These are phyloP conservation scores for Penicillium maclennaniae DNA, from an alignment of 495 filamentous ascomycete species.

Conservation along the genomic window DNA sequence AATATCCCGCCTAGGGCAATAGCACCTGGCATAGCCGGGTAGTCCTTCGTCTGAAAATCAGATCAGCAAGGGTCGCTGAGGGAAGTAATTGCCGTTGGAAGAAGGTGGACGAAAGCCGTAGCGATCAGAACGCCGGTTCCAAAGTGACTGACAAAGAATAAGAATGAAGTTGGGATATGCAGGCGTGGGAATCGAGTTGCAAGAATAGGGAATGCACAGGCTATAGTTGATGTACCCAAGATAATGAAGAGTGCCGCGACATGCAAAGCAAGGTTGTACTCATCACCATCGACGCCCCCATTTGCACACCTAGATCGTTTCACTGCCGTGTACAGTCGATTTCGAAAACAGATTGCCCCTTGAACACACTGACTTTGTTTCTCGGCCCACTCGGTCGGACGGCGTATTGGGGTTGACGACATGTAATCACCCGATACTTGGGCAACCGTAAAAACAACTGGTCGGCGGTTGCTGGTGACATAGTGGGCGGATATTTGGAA, in stretches of 20 bases:
- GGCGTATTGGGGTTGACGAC: too few species aligned
- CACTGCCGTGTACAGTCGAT: neutral
- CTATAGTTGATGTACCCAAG: constrained; percentile 55
- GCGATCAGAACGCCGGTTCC: constrained; percentile 80
- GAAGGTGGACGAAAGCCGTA: constrained; percentile 77
- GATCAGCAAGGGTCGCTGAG: constrained; percentile 71
- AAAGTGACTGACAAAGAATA: constrained; percentile 72
- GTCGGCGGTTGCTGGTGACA: too few species aligned
- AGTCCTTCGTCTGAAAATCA: constrained; percentile 60
- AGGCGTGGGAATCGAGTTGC: constrained; percentile 33
- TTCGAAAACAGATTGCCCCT: too few species aligned
- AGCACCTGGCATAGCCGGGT: constrained; percentile 65
- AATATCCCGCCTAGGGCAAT: constrained; percentile 66
- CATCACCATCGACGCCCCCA: constrained; percentile 21
- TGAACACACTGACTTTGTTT: too few species aligned
- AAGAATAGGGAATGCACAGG: constrained; percentile 41
- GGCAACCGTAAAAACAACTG: too few species aligned
- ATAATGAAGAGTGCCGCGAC: constrained; percentile 68
- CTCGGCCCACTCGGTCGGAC: too few species aligned
- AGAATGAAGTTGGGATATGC: constrained; percentile 36
- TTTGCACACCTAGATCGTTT: constrained; percentile 25
- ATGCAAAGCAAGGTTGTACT: constrained; percentile 59
- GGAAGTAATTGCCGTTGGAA: constrained; percentile 71
- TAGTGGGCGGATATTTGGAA: too few species aligned
- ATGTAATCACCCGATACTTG: too few species aligned